phyloP scores from a whole-genome alignment of 257 asterid genomes.

The Solanum acaule region DNA sequence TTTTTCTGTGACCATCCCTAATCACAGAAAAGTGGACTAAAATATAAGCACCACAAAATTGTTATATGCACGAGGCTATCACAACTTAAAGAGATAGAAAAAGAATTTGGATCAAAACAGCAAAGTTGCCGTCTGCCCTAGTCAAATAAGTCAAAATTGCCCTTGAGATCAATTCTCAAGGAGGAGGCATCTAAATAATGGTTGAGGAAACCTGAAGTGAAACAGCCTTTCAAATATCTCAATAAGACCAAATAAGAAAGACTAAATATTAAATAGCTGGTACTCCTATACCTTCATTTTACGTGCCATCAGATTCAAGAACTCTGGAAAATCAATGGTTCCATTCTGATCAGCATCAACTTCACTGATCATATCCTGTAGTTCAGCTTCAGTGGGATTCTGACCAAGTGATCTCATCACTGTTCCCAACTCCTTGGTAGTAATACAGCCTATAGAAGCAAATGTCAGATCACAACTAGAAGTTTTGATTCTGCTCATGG shows the following conservation, averaged over 20 bases:
- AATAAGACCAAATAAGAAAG: not conserved
- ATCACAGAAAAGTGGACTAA: not conserved
- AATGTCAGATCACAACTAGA: not conserved
- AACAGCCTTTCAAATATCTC: not conserved
- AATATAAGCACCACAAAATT: not conserved
- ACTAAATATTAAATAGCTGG: not conserved
- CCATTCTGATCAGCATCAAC: slow-evolving; percentile 68
- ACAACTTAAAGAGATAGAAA: not conserved
- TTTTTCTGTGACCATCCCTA: not conserved
- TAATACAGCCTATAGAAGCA: slow-evolving; percentile 40
- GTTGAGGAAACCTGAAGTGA: not conserved
- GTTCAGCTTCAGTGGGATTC: slow-evolving; percentile 63
- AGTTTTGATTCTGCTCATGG: not conserved
- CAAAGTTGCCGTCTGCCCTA: not conserved
- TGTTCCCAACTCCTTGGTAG: slow-evolving; percentile 62
- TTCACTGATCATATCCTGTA: slow-evolving; percentile 53
- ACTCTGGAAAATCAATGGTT: slow-evolving; percentile 57
- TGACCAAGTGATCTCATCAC: slow-evolving; percentile 70
- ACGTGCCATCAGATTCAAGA: slow-evolving; percentile 62
- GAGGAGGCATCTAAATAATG: not conserved
- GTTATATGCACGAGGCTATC: not conserved
- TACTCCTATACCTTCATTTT: slow-evolving; percentile 38
- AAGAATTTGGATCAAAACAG: not conserved
- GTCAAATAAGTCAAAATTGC: not conserved
- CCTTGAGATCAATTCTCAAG: not conserved